These are phyloP conservation scores for Lecanoromycetidae sp. DNA, from an alignment of 2,329 filamentous ascomycete species.

Conservation along the genomic window DNA sequence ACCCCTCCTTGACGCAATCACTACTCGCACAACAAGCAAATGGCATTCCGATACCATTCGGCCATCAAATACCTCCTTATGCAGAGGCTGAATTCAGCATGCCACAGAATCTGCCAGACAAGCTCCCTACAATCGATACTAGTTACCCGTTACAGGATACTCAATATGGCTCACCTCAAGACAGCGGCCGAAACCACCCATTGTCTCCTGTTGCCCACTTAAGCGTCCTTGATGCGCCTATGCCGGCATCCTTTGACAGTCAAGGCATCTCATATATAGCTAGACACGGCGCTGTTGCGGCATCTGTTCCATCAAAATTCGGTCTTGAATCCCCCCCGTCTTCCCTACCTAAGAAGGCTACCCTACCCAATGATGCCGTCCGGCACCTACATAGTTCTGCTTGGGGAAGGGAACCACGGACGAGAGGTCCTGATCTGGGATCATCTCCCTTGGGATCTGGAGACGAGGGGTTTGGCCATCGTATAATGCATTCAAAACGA, in stretches of 20 bases:
- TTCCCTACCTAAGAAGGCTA: conserved; percentile 50
- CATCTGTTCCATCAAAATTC: conserved; percentile 86
- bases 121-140: conserved; percentile 45
- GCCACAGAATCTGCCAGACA: conserved; percentile 32
- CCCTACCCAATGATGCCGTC: conserved; percentile 51
- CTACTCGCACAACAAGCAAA: conserved; percentile 52
- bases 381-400: conserved; percentile 53
- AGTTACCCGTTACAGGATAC: conserved; percentile 48
- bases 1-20: conserved; percentile 63
- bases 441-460: conserved; percentile 40
- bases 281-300: conserved; percentile 77
- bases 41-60: conserved; percentile 36
- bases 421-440: conserved; percentile 33
- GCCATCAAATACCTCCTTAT: conserved; percentile 30
- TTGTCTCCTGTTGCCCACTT: conserved; percentile 67
- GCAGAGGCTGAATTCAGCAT: conserved; percentile 27
- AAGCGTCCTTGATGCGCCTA: conserved; percentile 85
- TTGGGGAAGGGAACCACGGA: conserved; percentile 57
- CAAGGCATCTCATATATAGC: conserved; percentile 89
- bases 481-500: conserved; percentile 54
- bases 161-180: conserved; percentile 72
- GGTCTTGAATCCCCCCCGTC: conserved; percentile 74
- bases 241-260: conserved; percentile 91
- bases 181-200: conserved; percentile 62
- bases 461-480: conserved; percentile 56